Conservation (phyloP, 441 rosid species). For the Melastoma candidum region DNA sequence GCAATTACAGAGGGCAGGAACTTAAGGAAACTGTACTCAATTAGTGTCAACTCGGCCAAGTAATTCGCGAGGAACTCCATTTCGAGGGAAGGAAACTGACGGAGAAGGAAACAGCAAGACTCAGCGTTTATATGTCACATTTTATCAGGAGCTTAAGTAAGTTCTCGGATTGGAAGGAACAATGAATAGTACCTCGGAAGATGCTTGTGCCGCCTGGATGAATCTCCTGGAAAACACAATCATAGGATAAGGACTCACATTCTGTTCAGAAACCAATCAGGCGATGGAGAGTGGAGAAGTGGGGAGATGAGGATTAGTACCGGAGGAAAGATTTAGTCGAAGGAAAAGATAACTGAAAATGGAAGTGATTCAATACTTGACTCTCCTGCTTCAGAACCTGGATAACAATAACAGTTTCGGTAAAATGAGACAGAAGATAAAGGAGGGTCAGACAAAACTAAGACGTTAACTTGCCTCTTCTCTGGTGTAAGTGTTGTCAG, state of each 20-base stretch:
- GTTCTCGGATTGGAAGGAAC: neutral
- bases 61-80: slow-evolving; percentile 69
- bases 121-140: neutral
- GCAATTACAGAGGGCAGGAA: slow-evolving; percentile 66
- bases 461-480: slow-evolving; percentile 27
- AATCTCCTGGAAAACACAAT: slow-evolving; percentile 54
- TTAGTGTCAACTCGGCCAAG: slow-evolving; percentile 67
- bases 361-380: slow-evolving; percentile 38
- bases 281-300: slow-evolving; percentile 28
- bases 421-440: neutral
- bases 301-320: slow-evolving; percentile 54
- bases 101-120: slow-evolving; percentile 8
- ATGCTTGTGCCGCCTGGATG: slow-evolving; percentile 63
- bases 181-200: slow-evolving; percentile 35
- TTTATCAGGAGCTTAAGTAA: neutral
- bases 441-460: neutral
- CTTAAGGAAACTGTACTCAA: slow-evolving; percentile 62
- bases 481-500: slow-evolving; percentile 48
- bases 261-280: neutral
- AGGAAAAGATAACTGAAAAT: slow-evolving; percentile 62
- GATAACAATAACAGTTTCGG: slow-evolving; percentile 15
- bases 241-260: slow-evolving; percentile 7
- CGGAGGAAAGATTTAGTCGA: slow-evolving; percentile 80
- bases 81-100: slow-evolving; percentile 46
- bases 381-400: slow-evolving; percentile 88